Conservation (phyloP, 306 rosid genomes). For the Cucumis hystrix region DNA sequence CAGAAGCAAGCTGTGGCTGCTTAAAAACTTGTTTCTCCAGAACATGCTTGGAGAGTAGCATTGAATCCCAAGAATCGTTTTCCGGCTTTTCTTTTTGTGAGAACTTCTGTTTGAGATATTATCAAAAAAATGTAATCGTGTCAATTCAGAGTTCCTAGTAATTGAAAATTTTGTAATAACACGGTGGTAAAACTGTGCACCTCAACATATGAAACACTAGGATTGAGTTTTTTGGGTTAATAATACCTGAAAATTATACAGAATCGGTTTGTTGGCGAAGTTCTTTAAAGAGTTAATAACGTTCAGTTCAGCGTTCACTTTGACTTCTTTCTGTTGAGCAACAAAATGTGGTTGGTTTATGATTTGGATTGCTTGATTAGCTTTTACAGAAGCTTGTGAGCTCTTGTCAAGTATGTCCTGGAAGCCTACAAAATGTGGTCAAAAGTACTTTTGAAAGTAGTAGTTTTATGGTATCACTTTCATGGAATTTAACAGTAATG, state of each 20-base stretch:
- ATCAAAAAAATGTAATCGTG: constrained; percentile 14
- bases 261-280: neutral
- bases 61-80: neutral
- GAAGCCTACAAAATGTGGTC: too few species aligned
- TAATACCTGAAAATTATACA: neutral
- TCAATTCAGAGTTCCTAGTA: neutral
- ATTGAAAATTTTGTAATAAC: constrained; percentile 35
- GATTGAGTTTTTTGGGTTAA: neutral
- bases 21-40: constrained; percentile 5
- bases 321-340: neutral
- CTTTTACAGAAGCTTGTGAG: too few species aligned
- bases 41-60: neutral
- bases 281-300: neutral
- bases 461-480: too few species aligned
- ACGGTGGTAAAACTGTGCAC: constrained; percentile 5
- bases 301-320: neutral
- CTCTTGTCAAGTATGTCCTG: too few species aligned
- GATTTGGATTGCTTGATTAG: too few species aligned
- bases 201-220: neutral
- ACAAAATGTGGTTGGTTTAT: too few species aligned
- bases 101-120: neutral
- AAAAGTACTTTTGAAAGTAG: too few species aligned
- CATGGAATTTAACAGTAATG: too few species aligned
- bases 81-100: neutral
- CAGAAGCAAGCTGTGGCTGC: constrained; percentile 55